These are phyloP conservation scores for Cystofilobasidium macerans DNA, from an alignment of 768 basidiomycete species.

Conservation along the genomic window DNA sequence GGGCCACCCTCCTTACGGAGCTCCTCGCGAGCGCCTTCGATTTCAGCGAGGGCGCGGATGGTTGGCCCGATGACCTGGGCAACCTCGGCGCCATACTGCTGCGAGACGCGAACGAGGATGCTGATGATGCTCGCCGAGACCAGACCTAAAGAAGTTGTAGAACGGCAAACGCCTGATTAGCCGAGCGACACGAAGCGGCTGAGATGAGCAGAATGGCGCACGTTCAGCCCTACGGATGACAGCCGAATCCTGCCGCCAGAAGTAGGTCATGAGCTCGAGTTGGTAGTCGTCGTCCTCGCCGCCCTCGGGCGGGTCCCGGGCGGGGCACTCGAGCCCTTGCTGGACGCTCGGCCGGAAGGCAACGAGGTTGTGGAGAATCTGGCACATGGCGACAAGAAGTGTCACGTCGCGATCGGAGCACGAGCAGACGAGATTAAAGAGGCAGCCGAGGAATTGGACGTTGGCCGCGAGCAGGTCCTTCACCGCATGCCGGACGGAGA, in stretches of 20 bases:
- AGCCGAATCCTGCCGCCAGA: not conserved
- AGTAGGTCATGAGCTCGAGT: not conserved
- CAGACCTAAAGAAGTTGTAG: not conserved
- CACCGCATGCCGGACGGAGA: not conserved
- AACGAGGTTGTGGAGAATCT: not conserved
- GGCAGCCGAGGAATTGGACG: slow-evolving; percentile 3
- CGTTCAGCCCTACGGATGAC: not conserved
- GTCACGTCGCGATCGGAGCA: not conserved
- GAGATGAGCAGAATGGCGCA: not conserved
- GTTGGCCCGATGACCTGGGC: slow-evolving; percentile 5
- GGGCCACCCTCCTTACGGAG: not conserved
- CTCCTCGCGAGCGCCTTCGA: slow-evolving; percentile 2
- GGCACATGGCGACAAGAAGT: not conserved
- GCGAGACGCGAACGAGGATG: slow-evolving; percentile 7
- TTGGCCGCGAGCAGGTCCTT: slow-evolving; percentile 10
- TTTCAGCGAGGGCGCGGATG: not conserved
- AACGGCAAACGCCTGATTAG: not conserved
- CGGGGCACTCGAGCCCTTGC: not conserved
- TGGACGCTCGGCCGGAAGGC: not conserved
- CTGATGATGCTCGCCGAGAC: slow-evolving; percentile 8
- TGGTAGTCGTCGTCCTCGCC: not conserved
- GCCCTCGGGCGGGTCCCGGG: not conserved
- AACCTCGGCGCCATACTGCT: not conserved
- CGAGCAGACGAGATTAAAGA: not conserved
- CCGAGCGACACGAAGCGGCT: not conserved